A percentile compares a stretch with the other conserved stretches of the same genome.
These are phyloP conservation scores for Penicillium bovifimosum DNA, from an alignment of 495 filamentous ascomycete species.

Conservation along the genomic window DNA sequence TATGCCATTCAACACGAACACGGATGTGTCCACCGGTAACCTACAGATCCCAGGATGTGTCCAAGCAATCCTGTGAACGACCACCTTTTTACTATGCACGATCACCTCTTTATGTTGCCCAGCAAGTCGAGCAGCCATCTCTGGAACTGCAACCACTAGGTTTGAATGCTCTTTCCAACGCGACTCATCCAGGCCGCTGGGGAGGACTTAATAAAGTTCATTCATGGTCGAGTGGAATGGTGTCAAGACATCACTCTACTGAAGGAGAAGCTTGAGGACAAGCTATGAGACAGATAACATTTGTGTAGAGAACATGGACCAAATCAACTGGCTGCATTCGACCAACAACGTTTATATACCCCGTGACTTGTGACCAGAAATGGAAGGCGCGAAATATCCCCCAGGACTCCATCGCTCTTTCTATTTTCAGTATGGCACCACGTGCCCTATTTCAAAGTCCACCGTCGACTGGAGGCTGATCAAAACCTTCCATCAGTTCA, in stretches of 20 bases:
- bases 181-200: constrained; percentile 44
- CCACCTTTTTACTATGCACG: constrained; percentile 19
- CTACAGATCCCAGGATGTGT: constrained; percentile 12
- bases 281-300: constrained; percentile 39
- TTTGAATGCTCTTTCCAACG: constrained; percentile 50
- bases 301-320: constrained; percentile 78
- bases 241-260: constrained; percentile 15
- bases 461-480: too few relatives aligned
- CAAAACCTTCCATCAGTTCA: too few relatives aligned
- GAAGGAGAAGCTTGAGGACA: constrained; percentile 5
- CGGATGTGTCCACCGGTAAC: constrained; percentile 13
- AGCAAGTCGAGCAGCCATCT: constrained; percentile 1
- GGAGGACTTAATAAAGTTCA: constrained; percentile 31
- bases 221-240: constrained; percentile 19
- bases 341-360: too few relatives aligned
- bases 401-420: too few relatives aligned
- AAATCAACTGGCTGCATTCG: constrained; percentile 72
- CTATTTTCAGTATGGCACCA: too few relatives aligned
- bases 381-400: too few relatives aligned
- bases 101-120: constrained; percentile 16
- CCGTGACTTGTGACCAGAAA: too few relatives aligned
- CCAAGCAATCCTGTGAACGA: constrained; percentile 3
- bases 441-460: too few relatives aligned
- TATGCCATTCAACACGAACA: constrained; percentile 5
- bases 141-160: constrained; percentile 14